Evolutionary conservation across 1,284 basidiomycete genomes (phyloP), one percentile per base, ranked within the genome.

Genomic region (Microstroma glucosiphilum): DNA sequence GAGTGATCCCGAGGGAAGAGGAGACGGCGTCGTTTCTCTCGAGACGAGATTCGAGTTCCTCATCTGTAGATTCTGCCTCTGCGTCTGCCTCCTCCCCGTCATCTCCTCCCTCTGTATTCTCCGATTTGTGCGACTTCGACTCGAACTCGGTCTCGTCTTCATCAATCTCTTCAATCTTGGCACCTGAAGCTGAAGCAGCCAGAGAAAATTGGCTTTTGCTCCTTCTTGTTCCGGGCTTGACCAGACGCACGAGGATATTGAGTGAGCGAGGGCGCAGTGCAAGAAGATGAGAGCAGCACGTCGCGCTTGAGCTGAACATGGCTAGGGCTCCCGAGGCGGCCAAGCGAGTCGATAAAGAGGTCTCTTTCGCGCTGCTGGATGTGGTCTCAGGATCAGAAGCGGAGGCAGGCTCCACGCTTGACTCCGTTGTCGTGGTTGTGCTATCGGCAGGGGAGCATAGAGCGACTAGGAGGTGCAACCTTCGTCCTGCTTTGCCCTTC

Each of bases 381-480:
- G 3, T 37, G 4, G 30, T 9, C 9, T 9, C 30, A 9, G 30
- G 30, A 37, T 9, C 30, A 9, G 30, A 37, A 37, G 3, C 30
- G 30, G 30, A 37, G 3, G 30, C 30, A 37, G 30, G 30, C 9
- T 37, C 30, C 1, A 56, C 11, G 4, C 30, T 25, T 21, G 37
- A 17, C 40, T 61, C 60, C 1, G 37, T 40, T 9, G 23, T 13
- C 15, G n/a, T 21, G 19, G 2, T 21, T 12, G 25, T 46, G 46
- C 12, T 40, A 8, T 25, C 11, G 2, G 55, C 25, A 40, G 25
- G 40, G 13, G 55, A 25, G 54, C 60, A 61, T 23, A 61, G 60
- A 49, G 60, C 56, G 17, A 61, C 48, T 2, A 54, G 51, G 26
- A 61, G 48, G 48, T 57, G 57, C 23, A 42, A 41, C 12, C 55